Conservation (phyloP, 768 basidiomycete species). For the Cubamyces lactineus region DNA sequence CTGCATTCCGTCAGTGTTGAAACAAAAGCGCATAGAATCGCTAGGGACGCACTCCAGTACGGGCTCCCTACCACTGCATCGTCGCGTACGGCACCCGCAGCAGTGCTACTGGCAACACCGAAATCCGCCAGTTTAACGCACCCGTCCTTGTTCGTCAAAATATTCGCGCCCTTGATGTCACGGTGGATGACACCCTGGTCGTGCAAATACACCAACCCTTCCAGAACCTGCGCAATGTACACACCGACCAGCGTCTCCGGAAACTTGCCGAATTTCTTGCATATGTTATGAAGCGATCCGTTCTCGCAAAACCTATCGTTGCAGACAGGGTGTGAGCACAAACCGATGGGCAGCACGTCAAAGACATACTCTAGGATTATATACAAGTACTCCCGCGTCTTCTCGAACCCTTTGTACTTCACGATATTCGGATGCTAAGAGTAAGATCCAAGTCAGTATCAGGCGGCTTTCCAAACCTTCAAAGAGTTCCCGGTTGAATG, state of each 20-base stretch:
- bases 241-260: constrained; percentile 96
- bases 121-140: constrained; percentile 99
- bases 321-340: background rate
- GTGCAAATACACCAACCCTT: constrained; percentile 95
- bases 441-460: background rate
- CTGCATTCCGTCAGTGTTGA: constrained; percentile 40
- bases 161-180: constrained; percentile 99
- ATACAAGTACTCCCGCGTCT: constrained; percentile 91
- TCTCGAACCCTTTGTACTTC: constrained; percentile 98
- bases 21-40: background rate
- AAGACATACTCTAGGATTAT: constrained; percentile 88
- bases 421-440: constrained; percentile 93
- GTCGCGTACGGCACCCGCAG: constrained; percentile 74
- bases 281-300: constrained; percentile 92
- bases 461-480: too few species aligned
- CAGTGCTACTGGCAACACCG: constrained; percentile 86
- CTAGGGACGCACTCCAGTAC: constrained; percentile 86
- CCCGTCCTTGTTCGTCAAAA: constrained; percentile 98
- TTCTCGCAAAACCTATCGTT: constrained; percentile 91
- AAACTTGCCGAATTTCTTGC: constrained; percentile 98
- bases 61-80: constrained; percentile 96
- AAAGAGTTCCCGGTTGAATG: too few species aligned
- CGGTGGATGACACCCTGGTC: constrained; percentile 99
- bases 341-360: background rate
- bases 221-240: constrained; percentile 94